Evolutionary conservation across 805 yeast species (phyloP), one percentile per base, ranked within the genome.

Genomic region (Myxozyma geophila): DNA sequence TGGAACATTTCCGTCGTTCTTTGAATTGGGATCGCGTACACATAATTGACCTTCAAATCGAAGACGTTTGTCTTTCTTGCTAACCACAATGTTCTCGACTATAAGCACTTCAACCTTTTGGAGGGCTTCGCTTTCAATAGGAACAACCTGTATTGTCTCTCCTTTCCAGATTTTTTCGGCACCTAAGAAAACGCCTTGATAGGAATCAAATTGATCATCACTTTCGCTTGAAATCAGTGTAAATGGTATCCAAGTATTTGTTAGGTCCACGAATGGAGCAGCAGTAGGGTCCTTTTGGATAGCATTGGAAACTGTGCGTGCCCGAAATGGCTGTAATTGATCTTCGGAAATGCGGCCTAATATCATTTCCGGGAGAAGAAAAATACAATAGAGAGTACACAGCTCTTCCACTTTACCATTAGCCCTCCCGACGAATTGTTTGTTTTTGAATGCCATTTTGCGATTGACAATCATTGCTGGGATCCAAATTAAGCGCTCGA

Each of bases 111-210:
- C 55, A 19, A n/a, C 41, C 7, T 52, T n/a, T 17, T 12, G 28
- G 9, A 12, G 13, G 1, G 10, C 19, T n/a, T 17, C 33, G 15
- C 40, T 52, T 13, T 28, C 37, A 2, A 35, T 9, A 7, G 55
- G 46, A 7, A 39, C 17, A 15, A 54, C 12, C 7, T 49, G 48
- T 2, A 54, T 19, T 10, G n/a, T 13, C 17, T 54, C 57, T 3
- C 57, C 57, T n/a, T 33, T 23, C 57, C 57, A 54, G 10, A 54
- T 54, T 23, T 54, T 54, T 35, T 54, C 57, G 12, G 57, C 49
- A 28, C 57, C 57, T 12, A 54, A 37, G 17, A 23, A 54, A 7
- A 54, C 12, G 9, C 57, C 57, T 13, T 13, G 36, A 15, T 33
- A 54, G 21, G 41, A 23, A 7, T 41, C 37, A 13, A 13, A 15